Conservation (phyloP, 1,284 basidiomycete species). For the Sutorius eximius region DNA sequence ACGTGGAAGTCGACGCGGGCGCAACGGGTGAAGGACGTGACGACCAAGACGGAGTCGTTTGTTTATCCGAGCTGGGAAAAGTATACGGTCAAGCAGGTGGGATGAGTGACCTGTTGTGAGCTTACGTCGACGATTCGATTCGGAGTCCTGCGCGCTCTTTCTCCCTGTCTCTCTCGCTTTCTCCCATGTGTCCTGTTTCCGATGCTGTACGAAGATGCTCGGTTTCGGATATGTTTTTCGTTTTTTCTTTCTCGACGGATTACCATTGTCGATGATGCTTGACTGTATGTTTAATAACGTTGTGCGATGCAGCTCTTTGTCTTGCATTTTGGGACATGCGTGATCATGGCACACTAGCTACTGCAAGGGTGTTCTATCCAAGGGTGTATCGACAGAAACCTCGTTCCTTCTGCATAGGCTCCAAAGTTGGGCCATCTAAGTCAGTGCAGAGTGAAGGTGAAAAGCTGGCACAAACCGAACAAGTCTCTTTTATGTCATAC, state of each 20-base stretch:
- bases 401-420: too few species aligned
- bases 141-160: too few species aligned
- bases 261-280: background rate
- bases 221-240: background rate
- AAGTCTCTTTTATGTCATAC: too few species aligned
- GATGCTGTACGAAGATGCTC: background rate
- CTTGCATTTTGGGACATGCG: background rate
- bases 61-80: constrained; percentile 62
- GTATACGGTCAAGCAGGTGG: constrained; percentile 50
- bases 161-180: background rate
- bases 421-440: too few species aligned
- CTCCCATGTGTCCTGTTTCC: background rate
- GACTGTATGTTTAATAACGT: constrained; percentile 5
- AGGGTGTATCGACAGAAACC: too few species aligned
- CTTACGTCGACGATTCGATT: too few species aligned
- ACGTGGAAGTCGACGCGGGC: constrained; percentile 26
- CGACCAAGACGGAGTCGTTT: constrained; percentile 46
- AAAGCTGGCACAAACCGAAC: too few species aligned
- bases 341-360: too few species aligned
- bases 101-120: constrained; percentile 15
- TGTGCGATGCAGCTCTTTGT: background rate
- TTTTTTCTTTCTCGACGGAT: background rate
- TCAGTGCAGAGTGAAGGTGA: too few species aligned
- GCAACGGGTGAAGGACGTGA: constrained; percentile 38
- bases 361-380: too few species aligned